Evolutionary conservation across 805 yeast species (phyloP).

Genomic region (Scheffersomyces spartinae): DNA sequence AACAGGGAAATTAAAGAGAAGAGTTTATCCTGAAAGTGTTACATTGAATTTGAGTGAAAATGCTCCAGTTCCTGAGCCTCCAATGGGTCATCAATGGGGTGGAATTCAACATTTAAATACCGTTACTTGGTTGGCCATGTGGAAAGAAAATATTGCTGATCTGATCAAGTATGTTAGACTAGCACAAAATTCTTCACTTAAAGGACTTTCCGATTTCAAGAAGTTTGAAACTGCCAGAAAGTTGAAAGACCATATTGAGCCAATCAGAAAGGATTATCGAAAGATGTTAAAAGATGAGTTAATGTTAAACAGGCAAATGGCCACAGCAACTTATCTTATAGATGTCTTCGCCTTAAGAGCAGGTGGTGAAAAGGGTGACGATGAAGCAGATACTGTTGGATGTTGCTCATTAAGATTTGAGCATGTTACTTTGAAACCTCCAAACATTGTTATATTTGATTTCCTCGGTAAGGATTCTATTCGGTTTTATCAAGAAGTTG

Average conservation of each 20-base stretch:
- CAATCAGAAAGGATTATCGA: conserved; percentile 65
- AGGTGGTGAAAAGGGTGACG: conserved; percentile 95
- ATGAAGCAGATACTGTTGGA: conserved; percentile 97
- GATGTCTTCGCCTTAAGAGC: conserved; percentile 94
- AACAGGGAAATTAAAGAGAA: conserved; percentile 79
- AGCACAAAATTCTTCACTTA: conserved; percentile 82
- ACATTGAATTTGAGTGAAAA: conserved; percentile 70
- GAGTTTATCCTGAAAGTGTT: conserved; percentile 85
- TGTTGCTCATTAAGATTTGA: conserved; percentile 91
- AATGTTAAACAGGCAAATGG: conserved; percentile 84
- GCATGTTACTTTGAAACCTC: conserved; percentile 78
- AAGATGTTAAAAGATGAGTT: conserved; percentile 56
- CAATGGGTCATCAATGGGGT: conserved; percentile 85
- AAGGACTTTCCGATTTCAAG: conserved; percentile 82
- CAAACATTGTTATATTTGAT: conserved; percentile 77
- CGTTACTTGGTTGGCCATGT: conserved; percentile 93
- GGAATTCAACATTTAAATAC: conserved; percentile 80
- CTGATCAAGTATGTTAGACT: conserved; percentile 80
- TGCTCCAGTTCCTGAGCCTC: conserved; percentile 68
- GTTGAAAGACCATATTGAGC: conserved; percentile 58
- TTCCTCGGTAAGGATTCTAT: conserved; percentile 94
- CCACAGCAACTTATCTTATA: conserved; percentile 86
- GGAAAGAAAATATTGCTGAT: conserved; percentile 88
- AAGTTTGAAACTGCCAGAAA: conserved; percentile 92
- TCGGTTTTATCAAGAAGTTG: conserved; percentile 83